phyloP scores from a whole-genome alignment of 176 grass and related monocot species.

The Elaeis guineensis region DNA sequence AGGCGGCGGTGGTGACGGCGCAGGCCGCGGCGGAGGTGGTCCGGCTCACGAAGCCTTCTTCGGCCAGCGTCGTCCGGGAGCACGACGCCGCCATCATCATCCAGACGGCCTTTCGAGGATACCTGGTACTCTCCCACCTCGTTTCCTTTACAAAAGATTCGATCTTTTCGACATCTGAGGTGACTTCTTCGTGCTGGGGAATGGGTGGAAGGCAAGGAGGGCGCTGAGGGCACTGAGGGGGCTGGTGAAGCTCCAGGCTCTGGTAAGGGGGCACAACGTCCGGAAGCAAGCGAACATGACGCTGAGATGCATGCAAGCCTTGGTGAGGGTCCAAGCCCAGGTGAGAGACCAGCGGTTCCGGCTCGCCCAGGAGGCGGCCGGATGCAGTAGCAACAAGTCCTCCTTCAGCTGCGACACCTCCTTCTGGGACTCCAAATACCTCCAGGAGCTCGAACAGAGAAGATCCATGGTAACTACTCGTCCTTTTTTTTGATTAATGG shows the following conservation, averaged over 20 bases:
- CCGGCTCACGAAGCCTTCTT: conserved; percentile 41
- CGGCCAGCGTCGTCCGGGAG: conserved; percentile 24
- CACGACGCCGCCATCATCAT: conserved; percentile 61
- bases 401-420: conserved; percentile 64
- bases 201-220: conserved; percentile 35
- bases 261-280: conserved; percentile 95
- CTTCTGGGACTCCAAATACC: conserved; percentile 69
- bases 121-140: conserved; percentile 32
- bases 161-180: too few relatives aligned
- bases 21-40: conserved; percentile 1
- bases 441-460: conserved; percentile 63
- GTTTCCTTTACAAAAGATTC: neutral
- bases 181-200: too few relatives aligned
- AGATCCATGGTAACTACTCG: conserved; percentile 43
- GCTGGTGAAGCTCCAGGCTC: conserved; percentile 88
- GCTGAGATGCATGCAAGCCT: conserved; percentile 92
- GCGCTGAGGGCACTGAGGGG: conserved; percentile 75
- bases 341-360: conserved; percentile 81
- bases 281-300: conserved; percentile 94
- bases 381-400: conserved; percentile 73
- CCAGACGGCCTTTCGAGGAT: conserved; percentile 83
- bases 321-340: conserved; percentile 75
- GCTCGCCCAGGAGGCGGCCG: conserved; percentile 49
- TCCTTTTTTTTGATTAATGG: too few relatives aligned
- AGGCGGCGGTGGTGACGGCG: too few relatives aligned